Conservation (phyloP, 192 early-diverging fungal species). For the Allomyces javanicus region DNA sequence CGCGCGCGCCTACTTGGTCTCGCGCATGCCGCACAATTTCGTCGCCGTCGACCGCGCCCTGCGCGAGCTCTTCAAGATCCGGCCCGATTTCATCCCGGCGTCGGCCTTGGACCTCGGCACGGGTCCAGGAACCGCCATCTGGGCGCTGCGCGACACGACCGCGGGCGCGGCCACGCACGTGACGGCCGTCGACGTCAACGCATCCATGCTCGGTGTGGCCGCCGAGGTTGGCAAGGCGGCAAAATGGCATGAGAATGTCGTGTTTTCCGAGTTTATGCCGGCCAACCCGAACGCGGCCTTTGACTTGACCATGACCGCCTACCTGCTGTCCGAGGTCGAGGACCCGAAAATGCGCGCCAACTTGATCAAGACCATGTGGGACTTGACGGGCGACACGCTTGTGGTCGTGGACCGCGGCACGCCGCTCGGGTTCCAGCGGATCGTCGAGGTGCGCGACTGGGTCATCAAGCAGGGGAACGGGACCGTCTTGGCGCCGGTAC, state of each 20-base stretch:
- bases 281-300: background rate
- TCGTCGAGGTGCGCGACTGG: background rate
- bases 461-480: background rate
- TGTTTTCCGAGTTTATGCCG: background rate
- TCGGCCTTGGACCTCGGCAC: background rate
- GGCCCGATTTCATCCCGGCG: background rate
- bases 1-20: background rate
- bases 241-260: background rate
- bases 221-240: background rate
- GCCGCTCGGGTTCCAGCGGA: background rate
- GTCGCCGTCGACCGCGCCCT: background rate
- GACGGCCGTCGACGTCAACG: background rate
- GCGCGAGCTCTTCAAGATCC: background rate
- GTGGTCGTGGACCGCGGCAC: background rate
- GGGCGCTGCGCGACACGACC: background rate
- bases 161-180: background rate
- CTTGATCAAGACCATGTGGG: background rate
- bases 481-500: too few species aligned
- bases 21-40: background rate
- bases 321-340: background rate
- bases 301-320: background rate
- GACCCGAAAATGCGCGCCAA: background rate
- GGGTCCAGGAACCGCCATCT: background rate
- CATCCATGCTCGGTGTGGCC: background rate
- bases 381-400: background rate